Percentiles rank a stretch among this genome's conserved stretches.
phyloP scores from a whole-genome alignment of 495 filamentous ascomycete species.

The Neurospora sp. region DNA sequence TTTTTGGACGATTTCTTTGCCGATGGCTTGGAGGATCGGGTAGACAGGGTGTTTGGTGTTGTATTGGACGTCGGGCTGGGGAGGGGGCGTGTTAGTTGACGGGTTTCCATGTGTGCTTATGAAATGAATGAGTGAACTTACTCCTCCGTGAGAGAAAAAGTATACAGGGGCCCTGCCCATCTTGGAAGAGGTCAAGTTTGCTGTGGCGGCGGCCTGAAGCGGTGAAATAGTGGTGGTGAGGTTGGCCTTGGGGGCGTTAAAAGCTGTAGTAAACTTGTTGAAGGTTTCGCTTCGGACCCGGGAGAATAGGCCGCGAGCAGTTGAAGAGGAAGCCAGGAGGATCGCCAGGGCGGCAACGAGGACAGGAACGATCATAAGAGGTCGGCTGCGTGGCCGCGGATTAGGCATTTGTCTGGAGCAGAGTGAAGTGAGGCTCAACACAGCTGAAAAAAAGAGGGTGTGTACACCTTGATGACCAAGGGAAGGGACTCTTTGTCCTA shows the following conservation, averaged over 20 bases:
- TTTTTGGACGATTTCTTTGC: slow-evolving; percentile 68
- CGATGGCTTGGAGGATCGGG: slow-evolving; percentile 54
- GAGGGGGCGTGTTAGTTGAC: slow-evolving; percentile 1
- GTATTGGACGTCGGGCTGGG: slow-evolving; percentile 66
- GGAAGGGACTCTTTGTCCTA: background rate
- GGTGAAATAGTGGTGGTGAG: background rate
- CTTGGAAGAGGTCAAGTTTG: slow-evolving; percentile 5
- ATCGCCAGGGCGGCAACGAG: background rate
- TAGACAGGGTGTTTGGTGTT: slow-evolving; percentile 65
- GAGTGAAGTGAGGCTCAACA: background rate
- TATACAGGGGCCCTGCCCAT: slow-evolving; percentile 51
- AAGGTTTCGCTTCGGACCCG: background rate
- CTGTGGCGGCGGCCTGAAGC: background rate
- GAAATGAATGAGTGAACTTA: slow-evolving; percentile 29
- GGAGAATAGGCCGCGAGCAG: background rate
- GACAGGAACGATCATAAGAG: background rate
- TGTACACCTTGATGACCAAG: background rate
- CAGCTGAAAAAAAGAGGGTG: background rate
- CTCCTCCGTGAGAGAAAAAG: slow-evolving; percentile 70
- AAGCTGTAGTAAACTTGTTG: background rate
- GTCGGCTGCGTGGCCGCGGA: background rate
- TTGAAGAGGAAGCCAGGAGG: background rate
- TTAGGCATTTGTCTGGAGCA: background rate
- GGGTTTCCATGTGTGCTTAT: background rate
- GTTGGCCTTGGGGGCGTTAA: background rate